These are phyloP conservation scores for Linum trigynum DNA, from an alignment of 345 rosid genomes.

Conservation along the genomic window DNA sequence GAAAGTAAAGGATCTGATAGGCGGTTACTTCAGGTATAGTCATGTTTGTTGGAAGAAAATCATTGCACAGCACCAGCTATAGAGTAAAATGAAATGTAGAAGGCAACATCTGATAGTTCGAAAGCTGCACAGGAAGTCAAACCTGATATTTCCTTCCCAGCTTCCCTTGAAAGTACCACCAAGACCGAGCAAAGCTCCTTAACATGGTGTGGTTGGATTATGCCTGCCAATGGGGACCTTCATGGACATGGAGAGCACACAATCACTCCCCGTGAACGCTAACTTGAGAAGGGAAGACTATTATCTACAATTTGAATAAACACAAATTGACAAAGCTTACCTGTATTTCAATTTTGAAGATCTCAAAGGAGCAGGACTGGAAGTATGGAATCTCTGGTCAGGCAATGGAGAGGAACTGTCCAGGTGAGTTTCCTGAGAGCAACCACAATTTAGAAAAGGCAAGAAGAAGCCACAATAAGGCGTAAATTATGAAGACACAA, in stretches of 20 bases:
- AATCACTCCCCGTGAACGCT: slow-evolving; percentile 16
- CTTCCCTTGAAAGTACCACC: slow-evolving; percentile 39
- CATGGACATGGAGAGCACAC: background rate
- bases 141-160: slow-evolving; percentile 42
- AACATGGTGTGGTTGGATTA: slow-evolving; percentile 41
- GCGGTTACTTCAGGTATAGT: background rate
- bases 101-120: slow-evolving; percentile 2
- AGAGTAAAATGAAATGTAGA: slow-evolving; percentile 4
- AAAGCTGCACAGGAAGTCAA: slow-evolving; percentile 8
- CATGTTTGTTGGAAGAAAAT: background rate
- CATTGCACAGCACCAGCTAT: background rate
- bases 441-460: background rate
- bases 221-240: slow-evolving; percentile 53
- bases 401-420: slow-evolving; percentile 25
- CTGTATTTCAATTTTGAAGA: slow-evolving; percentile 37
- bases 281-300: slow-evolving; percentile 1
- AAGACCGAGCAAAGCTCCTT: slow-evolving; percentile 52
- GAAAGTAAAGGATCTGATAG: background rate
- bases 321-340: slow-evolving; percentile 16
- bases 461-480: background rate
- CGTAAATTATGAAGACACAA: background rate
- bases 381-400: slow-evolving; percentile 20
- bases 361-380: slow-evolving; percentile 27
- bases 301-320: slow-evolving; percentile 1
- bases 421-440: slow-evolving; percentile 9